A percentile compares a stretch with the other conserved stretches of the same genome.
These are phyloP conservation scores for Globisporangium echinulatum DNA, from an alignment of 352 stramenopile species.

Conservation along the genomic window DNA sequence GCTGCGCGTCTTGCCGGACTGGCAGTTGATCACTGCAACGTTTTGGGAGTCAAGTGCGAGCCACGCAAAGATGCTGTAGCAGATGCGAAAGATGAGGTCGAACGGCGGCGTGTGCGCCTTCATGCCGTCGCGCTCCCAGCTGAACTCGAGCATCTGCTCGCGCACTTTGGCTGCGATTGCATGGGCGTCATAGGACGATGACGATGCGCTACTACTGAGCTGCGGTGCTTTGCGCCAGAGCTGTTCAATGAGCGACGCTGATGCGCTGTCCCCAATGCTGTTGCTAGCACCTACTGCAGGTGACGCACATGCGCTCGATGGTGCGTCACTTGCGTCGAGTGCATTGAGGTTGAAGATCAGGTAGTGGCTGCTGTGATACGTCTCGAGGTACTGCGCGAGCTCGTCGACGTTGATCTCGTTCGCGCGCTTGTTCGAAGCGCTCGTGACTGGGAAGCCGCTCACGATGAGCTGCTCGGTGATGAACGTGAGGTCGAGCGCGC, in stretches of 20 bases:
- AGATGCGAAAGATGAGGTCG: slow-evolving; percentile 87
- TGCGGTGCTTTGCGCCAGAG: slow-evolving; percentile 8
- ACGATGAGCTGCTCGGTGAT: slow-evolving; percentile 66
- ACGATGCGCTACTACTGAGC: neutral
- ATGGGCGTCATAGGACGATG: neutral
- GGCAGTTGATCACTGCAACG: slow-evolving; percentile 85
- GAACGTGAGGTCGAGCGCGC: slow-evolving; percentile 62
- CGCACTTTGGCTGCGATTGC: slow-evolving; percentile 45
- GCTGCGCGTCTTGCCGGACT: slow-evolving; percentile 91
- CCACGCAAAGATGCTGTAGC: slow-evolving; percentile 91
- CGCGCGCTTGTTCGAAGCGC: slow-evolving; percentile 59
- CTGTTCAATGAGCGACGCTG: slow-evolving; percentile 12
- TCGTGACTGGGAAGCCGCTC: slow-evolving; percentile 41
- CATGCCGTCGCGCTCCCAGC: slow-evolving; percentile 76
- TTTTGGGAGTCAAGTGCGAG: slow-evolving; percentile 75
- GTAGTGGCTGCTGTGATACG: slow-evolving; percentile 48
- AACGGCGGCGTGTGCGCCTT: slow-evolving; percentile 76
- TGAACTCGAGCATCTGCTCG: slow-evolving; percentile 84
- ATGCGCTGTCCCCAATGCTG: neutral
- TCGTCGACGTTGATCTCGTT: slow-evolving; percentile 72
- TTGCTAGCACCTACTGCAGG: neutral
- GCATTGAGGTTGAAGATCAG: slow-evolving; percentile 80
- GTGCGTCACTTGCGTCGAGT: slow-evolving; percentile 25
- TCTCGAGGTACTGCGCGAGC: slow-evolving; percentile 52
- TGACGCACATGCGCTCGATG: neutral